Base-by-base conservation (phyloP, 768 basidiomycete species). In the Boletus sp. region DNA sequence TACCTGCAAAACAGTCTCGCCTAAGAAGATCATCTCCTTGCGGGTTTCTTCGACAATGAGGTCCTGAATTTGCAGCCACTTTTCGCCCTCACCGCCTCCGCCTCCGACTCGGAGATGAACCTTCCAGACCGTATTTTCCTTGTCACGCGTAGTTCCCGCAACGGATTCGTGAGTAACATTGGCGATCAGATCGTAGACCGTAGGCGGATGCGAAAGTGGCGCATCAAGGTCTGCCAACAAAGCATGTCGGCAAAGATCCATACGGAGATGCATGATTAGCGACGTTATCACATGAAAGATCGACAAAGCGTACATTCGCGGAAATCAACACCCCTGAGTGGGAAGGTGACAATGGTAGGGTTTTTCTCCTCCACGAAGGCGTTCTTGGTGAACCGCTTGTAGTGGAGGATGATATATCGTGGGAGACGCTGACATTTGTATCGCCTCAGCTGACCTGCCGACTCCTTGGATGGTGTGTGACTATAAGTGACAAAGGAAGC, bases 281-380 rank as follows among this genome's bases (percentile, higher is more conserved):
- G 62, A 63, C 47, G 51, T 57, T 64, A 55, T 59, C 45, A 54
- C 54, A 50, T 64, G 61, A 63, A 60, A 57, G 60, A 60, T 59
- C 61, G 56, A 65, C 54, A 59, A 40, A 8, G 78, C 94, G 66
- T 71, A 97, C 97, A 98, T 49, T 94, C 94, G 64, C 77, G 78
- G 71, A 99, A 89, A 73, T 99, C 96, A 18, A 98, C 81, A 4
- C 96, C 95, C 56, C 90, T 83, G 28, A 98, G 78, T 3, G 96
- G 96, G 67, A 97, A 99, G 69, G 96, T 99, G 63, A 99, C 91
- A 58, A 99, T 95, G 1, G 97, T 99, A 8, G 96, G 96, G 67
- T 99, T 99, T 75, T 97, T 97, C 73, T 99, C 97, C 72, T 98
- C 96, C 7, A 98, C 94, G 65, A 98, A 98, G 51, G 80, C 80